Evolutionary conservation across 2,329 filamentous ascomycete species (phyloP).

Genomic region (Ceratocystis cubensis): DNA sequence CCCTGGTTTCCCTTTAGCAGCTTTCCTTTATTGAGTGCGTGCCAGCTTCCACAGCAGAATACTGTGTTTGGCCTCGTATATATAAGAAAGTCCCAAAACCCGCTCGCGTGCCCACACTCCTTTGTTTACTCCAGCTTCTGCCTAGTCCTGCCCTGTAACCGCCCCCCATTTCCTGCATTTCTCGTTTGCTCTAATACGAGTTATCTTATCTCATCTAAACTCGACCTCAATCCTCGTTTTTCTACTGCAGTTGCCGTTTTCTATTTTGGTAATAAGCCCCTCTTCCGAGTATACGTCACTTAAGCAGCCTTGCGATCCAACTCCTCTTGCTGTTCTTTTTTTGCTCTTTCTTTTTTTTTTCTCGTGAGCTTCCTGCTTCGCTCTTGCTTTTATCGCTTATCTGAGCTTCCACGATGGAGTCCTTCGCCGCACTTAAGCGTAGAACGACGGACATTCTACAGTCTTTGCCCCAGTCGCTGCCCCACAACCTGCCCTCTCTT

Average conservation of each 20-base stretch:
- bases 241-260: background rate
- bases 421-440: slow-evolving; percentile 41
- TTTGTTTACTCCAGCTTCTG: background rate
- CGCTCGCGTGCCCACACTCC: background rate
- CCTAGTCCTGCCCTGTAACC: background rate
- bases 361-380: background rate
- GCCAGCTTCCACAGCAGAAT: background rate
- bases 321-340: background rate
- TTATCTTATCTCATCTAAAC: background rate
- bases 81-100: background rate
- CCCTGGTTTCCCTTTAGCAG: background rate
- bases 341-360: background rate
- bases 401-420: slow-evolving; percentile 33
- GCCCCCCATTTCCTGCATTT: background rate
- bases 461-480: slow-evolving; percentile 33
- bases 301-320: background rate
- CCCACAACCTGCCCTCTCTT: slow-evolving; percentile 39
- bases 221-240: background rate
- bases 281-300: background rate
- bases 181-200: background rate
- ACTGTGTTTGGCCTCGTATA: background rate
- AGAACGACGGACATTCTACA: slow-evolving; percentile 42
- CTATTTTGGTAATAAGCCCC: background rate
- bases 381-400: background rate
- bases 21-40: background rate